Evolutionary conservation across 2,329 filamentous ascomycete species (phyloP), one percentile per base, ranked within the genome.

Genomic region (Diaporthe longicolla): DNA sequence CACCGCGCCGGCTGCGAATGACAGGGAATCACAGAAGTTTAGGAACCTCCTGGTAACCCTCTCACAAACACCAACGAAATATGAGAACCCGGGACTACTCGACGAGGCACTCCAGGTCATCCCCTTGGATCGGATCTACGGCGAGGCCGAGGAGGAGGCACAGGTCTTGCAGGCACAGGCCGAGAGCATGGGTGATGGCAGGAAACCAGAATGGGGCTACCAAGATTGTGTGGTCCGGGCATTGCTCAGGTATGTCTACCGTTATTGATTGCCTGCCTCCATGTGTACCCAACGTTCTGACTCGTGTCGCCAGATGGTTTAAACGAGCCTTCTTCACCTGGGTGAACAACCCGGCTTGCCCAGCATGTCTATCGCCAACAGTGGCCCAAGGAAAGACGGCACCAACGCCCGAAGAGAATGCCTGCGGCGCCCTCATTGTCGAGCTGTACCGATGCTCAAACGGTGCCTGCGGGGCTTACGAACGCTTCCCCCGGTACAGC

Each of bases 181-280:
- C 43, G 93, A 93, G 81, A 97, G 95, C 78, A 92, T 98, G 85
- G 94, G 94, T 26, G 91, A 93, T 73, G 94, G 92, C 72, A 89
- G 91, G 77, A 93, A 93, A 82, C 91, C 95, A 1, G 93, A 95
- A 86, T 98, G 96, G 96, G 96, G 95, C 73, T 98, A 98, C 82
- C 96, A 98, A 83, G 97, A 99, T 84, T 99, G 96, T 82, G 95
- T 98, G 72, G 93, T 98, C 80, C 90, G 94, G 77, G 94, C 96
- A 75, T 87, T 98, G 77, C 87, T 98, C 80, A 93, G 92, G 93
- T 95, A 87, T 79, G 91, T 85, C 63, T 21, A 32, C 54, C 13
- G 17, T 68, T n/a, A 19, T 40, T 29, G 52, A 21, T 17, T n/a
- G 24, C 24, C 43, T n/a, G 17, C 24, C 43, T 50, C 19, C n/a